Percentiles rank a stretch among this genome's conserved stretches.
These are phyloP conservation scores for Musa acuminata DNA, from an alignment of 176 grass and related monocot genomes.

Conservation along the genomic window DNA sequence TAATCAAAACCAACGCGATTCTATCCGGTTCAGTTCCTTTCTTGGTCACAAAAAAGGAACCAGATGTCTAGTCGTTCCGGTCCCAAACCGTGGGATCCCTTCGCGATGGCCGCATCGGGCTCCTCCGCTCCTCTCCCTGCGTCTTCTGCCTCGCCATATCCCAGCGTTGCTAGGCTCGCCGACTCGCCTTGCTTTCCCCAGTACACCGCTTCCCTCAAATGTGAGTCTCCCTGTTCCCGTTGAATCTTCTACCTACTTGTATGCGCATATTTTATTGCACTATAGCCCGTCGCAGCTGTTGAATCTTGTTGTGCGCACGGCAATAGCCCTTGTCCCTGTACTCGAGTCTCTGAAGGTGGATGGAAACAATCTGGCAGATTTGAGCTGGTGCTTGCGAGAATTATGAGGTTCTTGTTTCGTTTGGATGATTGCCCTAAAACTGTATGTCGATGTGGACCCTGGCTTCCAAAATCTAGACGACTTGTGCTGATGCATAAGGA, in stretches of 20 bases:
- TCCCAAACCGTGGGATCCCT: background rate
- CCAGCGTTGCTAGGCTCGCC: constrained; percentile 46
- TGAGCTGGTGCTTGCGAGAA: background rate
- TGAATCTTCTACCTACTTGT: background rate
- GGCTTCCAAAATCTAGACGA: no score
- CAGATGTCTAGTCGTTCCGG: no score
- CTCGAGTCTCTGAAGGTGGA: background rate
- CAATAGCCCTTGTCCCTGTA: background rate
- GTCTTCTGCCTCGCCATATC: constrained; percentile 37
- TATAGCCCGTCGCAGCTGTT: background rate
- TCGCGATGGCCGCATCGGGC: background rate
- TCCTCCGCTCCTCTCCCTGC: constrained; percentile 10
- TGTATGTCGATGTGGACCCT: background rate
- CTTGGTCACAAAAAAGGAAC: no score
- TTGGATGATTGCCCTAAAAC: constrained; percentile 6
- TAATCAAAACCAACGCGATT: no score
- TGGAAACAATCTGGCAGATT: background rate
- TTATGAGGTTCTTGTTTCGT: background rate
- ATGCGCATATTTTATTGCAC: background rate
- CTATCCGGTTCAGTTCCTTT: no score
- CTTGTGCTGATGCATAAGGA: no score
- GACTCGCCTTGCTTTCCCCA: constrained; percentile 74
- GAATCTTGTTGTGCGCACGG: background rate
- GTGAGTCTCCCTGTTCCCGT: constrained; percentile 17
- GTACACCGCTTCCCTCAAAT: constrained; percentile 88